These are phyloP conservation scores for Glycine tomentella DNA, from an alignment of 306 rosid genomes.

Conservation along the genomic window DNA sequence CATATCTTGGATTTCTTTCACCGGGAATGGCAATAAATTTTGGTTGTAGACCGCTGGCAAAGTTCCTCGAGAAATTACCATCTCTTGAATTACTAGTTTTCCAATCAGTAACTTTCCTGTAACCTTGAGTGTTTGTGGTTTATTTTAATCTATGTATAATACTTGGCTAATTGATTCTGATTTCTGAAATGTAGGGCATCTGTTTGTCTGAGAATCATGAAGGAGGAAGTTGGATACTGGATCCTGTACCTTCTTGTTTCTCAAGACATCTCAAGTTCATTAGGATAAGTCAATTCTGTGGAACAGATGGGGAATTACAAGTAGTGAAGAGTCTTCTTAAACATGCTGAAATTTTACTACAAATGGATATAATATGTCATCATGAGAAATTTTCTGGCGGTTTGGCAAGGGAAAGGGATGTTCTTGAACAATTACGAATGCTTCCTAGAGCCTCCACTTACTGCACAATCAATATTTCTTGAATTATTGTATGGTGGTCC, in stretches of 20 bases:
- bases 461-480: constrained; percentile 13
- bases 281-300: not conserved
- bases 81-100: constrained; percentile 20
- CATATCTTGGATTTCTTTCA: not conserved
- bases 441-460: constrained; percentile 20
- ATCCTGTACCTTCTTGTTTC: constrained; percentile 44
- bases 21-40: not conserved
- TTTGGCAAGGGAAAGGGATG: not conserved
- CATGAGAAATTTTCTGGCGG: constrained; percentile 13
- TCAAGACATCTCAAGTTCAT: constrained; percentile 16
- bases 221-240: constrained; percentile 23
- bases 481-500: not conserved
- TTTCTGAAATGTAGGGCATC: constrained; percentile 7
- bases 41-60: constrained; percentile 5
- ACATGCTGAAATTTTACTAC: constrained; percentile 10
- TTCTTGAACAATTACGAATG: constrained; percentile 21
- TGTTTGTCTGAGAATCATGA: not conserved
- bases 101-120: constrained; percentile 16
- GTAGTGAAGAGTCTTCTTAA: constrained; percentile 28
- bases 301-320: constrained; percentile 23
- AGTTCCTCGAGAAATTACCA: constrained; percentile 16
- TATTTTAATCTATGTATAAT: not conserved
- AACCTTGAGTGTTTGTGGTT: not conserved
- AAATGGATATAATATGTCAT: not conserved
- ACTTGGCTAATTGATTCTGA: not conserved